A percentile compares a stretch with the other conserved stretches of the same genome.
Evolutionary conservation across 192 early-diverging fungal genomes (phyloP).

Genomic region (Coemansia sp.): DNA sequence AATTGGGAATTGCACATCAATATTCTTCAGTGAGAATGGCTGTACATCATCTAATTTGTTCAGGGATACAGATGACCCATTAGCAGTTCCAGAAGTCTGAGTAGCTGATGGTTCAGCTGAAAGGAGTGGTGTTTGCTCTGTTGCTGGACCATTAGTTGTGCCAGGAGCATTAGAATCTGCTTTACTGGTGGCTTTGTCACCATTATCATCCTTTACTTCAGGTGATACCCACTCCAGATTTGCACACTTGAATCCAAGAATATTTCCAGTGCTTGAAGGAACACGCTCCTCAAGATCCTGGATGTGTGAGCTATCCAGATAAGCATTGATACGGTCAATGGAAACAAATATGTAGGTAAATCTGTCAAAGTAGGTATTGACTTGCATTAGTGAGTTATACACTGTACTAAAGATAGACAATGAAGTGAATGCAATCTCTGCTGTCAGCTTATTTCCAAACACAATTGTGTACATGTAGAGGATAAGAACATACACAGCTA

Average conservation of each 20-base stretch:
- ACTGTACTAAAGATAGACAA: conserved; percentile 69
- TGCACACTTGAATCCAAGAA: conserved; percentile 26
- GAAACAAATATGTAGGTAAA: conserved; percentile 64
- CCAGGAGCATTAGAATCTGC: background rate
- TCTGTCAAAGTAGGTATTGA: conserved; percentile 59
- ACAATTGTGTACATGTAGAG: conserved; percentile 62
- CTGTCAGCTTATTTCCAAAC: conserved; percentile 58
- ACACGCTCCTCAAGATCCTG: conserved; percentile 48
- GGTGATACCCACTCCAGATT: conserved; percentile 38
- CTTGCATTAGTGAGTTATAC: conserved; percentile 58
- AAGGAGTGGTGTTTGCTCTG: conserved; percentile 19
- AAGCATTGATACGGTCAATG: conserved; percentile 67
- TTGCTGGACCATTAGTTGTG: background rate
- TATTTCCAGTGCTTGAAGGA: background rate
- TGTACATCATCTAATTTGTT: background rate
- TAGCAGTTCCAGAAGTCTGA: background rate
- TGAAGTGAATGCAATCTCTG: conserved; percentile 69
- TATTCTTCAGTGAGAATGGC: conserved; percentile 58
- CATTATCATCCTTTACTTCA: background rate
- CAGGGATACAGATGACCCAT: background rate
- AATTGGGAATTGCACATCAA: conserved; percentile 67
- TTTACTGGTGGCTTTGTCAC: background rate
- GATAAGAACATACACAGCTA: conserved; percentile 61
- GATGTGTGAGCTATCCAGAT: conserved; percentile 71
- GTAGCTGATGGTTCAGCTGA: background rate